These are phyloP conservation scores for Pulicaria dysenterica DNA, from an alignment of 129 eudicot species.

Conservation along the genomic window DNA sequence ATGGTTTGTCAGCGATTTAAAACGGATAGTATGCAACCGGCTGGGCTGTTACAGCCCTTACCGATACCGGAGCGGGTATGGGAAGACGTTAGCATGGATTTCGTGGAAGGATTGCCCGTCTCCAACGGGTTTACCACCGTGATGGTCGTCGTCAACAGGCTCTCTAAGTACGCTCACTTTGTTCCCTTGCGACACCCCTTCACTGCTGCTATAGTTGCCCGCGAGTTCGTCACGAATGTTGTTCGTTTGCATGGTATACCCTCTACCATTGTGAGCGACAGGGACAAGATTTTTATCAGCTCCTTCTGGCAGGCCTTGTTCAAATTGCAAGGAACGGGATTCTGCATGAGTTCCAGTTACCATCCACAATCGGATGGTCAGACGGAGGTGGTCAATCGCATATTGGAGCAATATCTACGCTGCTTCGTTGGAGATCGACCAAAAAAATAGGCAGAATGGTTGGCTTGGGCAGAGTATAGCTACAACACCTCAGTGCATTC, in stretches of 20 bases:
- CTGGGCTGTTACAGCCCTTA: constrained; percentile 1
- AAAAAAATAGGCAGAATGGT: neutral
- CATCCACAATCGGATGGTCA: neutral
- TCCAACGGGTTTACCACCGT: constrained; percentile 1
- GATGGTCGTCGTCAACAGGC: neutral
- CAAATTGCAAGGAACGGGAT: neutral
- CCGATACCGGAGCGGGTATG: neutral
- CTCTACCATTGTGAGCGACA: neutral
- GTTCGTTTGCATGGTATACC: neutral
- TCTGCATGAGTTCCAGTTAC: neutral
- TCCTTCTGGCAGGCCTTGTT: neutral
- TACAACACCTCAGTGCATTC: neutral
- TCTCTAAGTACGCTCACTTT: constrained; percentile 14
- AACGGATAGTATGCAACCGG: neutral
- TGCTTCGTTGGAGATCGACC: neutral
- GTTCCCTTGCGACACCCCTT: neutral
- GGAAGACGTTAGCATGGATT: constrained; percentile 7
- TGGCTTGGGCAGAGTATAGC: neutral
- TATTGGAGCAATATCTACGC: neutral
- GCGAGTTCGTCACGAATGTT: neutral
- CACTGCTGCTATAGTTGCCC: neutral
- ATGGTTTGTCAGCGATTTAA: neutral
- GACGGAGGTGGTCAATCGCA: neutral
- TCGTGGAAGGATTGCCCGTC: neutral
- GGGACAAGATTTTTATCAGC: neutral